phyloP scores from a whole-genome alignment of 2,329 filamentous ascomycete species.

The Botrytis tulipae region DNA sequence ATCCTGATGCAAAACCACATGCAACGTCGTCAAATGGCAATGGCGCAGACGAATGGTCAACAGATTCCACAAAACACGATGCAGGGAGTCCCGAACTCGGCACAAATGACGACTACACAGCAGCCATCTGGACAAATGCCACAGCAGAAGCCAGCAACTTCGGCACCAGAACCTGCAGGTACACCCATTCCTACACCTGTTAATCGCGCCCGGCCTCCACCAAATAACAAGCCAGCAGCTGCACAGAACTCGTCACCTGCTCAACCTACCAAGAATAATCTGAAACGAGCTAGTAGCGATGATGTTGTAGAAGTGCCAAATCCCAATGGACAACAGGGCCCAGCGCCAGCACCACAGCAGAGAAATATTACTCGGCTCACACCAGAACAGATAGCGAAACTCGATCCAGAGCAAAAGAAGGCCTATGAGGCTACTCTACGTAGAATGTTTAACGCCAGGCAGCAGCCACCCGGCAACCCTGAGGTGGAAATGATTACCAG shows the following conservation, averaged over 20 bases:
- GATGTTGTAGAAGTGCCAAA: slow-evolving; percentile 46
- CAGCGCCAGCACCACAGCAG: slow-evolving; percentile 33
- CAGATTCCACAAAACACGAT: slow-evolving; percentile 19
- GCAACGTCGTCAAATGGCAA: slow-evolving; percentile 22
- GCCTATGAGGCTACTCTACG: slow-evolving; percentile 32
- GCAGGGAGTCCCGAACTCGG: slow-evolving; percentile 14
- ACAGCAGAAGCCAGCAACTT: slow-evolving; percentile 26
- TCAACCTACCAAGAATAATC: slow-evolving; percentile 39
- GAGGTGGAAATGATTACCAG: slow-evolving; percentile 11
- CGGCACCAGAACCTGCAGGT: slow-evolving; percentile 20
- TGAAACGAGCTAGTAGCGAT: slow-evolving; percentile 46
- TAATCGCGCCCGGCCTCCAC: slow-evolving; percentile 26
- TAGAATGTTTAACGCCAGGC: not conserved
- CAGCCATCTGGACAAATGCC: slow-evolving; percentile 22
- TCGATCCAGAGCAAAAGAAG: slow-evolving; percentile 37
- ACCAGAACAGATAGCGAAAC: slow-evolving; percentile 32
- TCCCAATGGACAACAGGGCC: slow-evolving; percentile 36
- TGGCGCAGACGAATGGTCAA: slow-evolving; percentile 22
- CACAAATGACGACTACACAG: not conserved
- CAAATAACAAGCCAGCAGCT: slow-evolving; percentile 25
- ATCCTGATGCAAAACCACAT: slow-evolving; percentile 31
- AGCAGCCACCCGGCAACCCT: not conserved
- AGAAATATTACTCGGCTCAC: slow-evolving; percentile 37
- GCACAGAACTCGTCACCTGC: slow-evolving; percentile 37
- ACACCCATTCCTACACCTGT: slow-evolving; percentile 19